These are phyloP conservation scores for Polyrhizophydium stewartii DNA, from an alignment of 371 early-diverging fungal species.

Conservation along the genomic window DNA sequence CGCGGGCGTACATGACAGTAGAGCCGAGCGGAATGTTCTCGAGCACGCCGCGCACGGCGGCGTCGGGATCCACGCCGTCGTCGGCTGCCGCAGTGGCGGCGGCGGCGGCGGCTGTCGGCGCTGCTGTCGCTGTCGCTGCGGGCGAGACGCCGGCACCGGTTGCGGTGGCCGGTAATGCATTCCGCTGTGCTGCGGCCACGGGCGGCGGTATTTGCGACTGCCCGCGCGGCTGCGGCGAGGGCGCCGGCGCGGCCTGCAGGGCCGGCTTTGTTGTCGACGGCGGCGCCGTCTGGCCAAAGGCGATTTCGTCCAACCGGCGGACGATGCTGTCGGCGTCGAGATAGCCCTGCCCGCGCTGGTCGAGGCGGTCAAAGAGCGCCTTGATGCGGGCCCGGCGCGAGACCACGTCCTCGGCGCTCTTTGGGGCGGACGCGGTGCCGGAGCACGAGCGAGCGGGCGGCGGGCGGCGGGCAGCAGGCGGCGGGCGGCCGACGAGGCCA, in stretches of 20 bases:
- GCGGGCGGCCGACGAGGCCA: no score
- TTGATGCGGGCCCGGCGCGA: conserved; percentile 15
- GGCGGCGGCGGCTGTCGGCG: background rate
- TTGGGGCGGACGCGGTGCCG: no score
- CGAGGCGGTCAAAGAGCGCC: conserved; percentile 18
- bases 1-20: conserved; percentile 26
- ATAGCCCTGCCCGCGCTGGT: conserved; percentile 15
- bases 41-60: background rate
- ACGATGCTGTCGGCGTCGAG: conserved; percentile 21
- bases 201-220: background rate
- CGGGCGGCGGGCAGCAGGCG: no score
- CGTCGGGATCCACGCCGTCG: no score
- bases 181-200: background rate
- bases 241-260: background rate
- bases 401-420: conserved; percentile 11
- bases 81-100: background rate
- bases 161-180: background rate
- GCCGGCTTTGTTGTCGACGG: background rate
- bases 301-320: conserved; percentile 12
- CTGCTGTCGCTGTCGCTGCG: background rate
- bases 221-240: background rate
- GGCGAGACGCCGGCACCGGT: background rate
- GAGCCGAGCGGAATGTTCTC: conserved; percentile 15
- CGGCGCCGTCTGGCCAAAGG: background rate
- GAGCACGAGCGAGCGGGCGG: no score